Evolutionary conservation across 2,329 filamentous ascomycete genomes (phyloP), one percentile per base, ranked within the genome.

Genomic region (Colletotrichum tropicale): DNA sequence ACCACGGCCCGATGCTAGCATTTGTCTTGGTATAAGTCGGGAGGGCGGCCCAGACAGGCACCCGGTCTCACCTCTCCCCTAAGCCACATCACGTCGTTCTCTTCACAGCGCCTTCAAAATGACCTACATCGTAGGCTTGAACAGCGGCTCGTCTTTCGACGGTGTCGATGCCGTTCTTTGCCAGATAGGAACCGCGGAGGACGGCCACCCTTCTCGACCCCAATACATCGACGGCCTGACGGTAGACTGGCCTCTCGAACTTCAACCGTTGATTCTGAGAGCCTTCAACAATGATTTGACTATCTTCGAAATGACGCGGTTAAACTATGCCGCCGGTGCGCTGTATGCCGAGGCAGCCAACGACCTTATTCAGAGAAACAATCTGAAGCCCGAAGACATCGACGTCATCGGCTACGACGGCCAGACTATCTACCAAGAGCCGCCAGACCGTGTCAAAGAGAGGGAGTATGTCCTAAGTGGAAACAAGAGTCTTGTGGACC

Each of bases 351-450:
- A 82, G 56, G 79, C 81, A 2, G 79, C 78, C 32, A 81, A 81
- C 60, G 58, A 62, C 5, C 77, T 82, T 12, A 71, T 82, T 12
- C 48, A 48, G 16, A 78, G 78, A 55, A 70, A 62, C 10, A 71
- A 71, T 12, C 56, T 81, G 18, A 74, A 76, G 68, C 74, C 81
- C 7, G 71, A 79, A 38, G 79, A 82, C 16, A 76, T 82, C 58
- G 78, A 81, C 30, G 81, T 82, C 18, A 76, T 82, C 26, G 81
- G 81, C 2, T 82, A 82, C 48, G 81, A 82, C 34, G 81, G 81
- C 32, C 81, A 82, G 76, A 82, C 81, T 16, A 79, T 82, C 48
- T 82, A 82, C 75, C 81, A 82, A 64, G 81, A 82, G 66, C 81
- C 81, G 8, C 76, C 79, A 12, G 78, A 82, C 60, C 74, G 79